phyloP scores from a whole-genome alignment of 345 rosid genomes.

The Salix purpurea region DNA sequence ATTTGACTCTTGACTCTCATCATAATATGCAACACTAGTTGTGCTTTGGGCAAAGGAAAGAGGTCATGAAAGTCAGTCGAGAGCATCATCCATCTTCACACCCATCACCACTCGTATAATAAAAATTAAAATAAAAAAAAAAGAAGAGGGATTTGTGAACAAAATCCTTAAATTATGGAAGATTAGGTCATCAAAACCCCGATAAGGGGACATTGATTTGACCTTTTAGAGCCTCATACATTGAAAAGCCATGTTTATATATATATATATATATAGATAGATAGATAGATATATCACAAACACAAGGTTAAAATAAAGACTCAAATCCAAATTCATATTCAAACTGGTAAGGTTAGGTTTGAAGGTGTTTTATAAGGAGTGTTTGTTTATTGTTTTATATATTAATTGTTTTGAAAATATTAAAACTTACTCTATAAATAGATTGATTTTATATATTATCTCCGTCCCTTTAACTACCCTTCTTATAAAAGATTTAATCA shows the following conservation, averaged over 20 bases:
- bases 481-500: neutral
- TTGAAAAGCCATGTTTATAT: neutral
- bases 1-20: neutral
- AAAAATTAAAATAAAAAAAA: neutral
- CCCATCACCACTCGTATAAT: neutral
- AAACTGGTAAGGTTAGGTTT: neutral
- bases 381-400: too few species aligned
- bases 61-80: neutral
- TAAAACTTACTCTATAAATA: too few species aligned
- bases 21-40: neutral
- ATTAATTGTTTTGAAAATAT: too few species aligned
- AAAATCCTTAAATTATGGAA: slow-evolving; percentile 21
- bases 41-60: neutral
- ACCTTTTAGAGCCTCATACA: slow-evolving; percentile 10
- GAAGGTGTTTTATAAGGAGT: neutral
- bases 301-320: too few species aligned
- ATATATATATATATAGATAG: too few species aligned
- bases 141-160: neutral
- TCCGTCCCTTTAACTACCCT: too few species aligned
- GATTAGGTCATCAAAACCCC: neutral
- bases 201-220: slow-evolving; percentile 1
- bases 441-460: too few species aligned
- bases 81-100: neutral
- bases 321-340: neutral
- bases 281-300: too few species aligned